phyloP scores from a whole-genome alignment of 1,284 basidiomycete species.

The Cryptococcus sp. region DNA sequence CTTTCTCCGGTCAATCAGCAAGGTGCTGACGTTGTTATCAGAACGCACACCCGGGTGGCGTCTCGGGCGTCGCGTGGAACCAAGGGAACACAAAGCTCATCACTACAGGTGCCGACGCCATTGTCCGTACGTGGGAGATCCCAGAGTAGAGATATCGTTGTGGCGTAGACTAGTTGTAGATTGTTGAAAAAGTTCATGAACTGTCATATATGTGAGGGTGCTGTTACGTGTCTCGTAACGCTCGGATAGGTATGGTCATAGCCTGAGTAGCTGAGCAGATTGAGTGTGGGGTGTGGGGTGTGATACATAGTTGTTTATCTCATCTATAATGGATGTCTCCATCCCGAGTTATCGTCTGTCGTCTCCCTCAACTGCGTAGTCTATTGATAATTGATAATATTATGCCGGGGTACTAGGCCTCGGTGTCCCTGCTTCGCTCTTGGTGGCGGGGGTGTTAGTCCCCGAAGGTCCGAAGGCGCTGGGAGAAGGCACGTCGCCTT shows the following conservation, averaged over 20 bases:
- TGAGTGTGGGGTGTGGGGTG: no score
- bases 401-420: conserved; percentile 3
- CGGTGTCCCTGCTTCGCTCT: conserved; percentile 10
- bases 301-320: no score
- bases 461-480: conserved; percentile 40
- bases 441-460: conserved; percentile 16
- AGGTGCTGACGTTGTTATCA: conserved; percentile 13
- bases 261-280: no score
- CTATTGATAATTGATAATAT: no score
- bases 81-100: conserved; percentile 63
- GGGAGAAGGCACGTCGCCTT: conserved; percentile 46
- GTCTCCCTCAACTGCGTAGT: no score
- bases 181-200: no score
- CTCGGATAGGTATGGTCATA: no score
- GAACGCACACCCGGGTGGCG: conserved; percentile 80
- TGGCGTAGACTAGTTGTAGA: no score
- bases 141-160: conserved; percentile 8
- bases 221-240: no score
- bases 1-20: neutral
- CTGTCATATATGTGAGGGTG: no score
- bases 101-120: conserved; percentile 80
- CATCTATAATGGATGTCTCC: no score
- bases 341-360: no score
- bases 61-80: conserved; percentile 75
- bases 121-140: conserved; percentile 68